A percentile compares a stretch with the other conserved stretches of the same genome.
These are phyloP conservation scores for Metschnikowia cubensis DNA, from an alignment of 805 yeast species.

Conservation along the genomic window DNA sequence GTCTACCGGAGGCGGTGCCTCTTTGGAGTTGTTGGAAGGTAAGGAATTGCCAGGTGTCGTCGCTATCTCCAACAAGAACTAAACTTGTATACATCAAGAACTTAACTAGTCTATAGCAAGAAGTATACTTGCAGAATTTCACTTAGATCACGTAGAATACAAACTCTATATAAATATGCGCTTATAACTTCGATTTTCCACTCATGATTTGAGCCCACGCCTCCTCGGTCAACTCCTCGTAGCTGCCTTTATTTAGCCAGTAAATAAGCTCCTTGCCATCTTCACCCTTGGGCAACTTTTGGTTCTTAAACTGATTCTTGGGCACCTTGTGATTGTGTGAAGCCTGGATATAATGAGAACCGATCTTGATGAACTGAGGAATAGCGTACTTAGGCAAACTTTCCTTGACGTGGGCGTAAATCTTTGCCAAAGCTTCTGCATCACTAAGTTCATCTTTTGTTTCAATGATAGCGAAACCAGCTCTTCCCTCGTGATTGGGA, in stretches of 20 bases:
- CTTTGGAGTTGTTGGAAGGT: constrained; percentile 97
- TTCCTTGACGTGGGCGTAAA: constrained; percentile 26
- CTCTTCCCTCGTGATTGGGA: constrained; percentile 89
- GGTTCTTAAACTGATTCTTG: constrained; percentile 64
- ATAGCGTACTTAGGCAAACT: constrained; percentile 79
- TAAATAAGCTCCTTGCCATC: constrained; percentile 57
- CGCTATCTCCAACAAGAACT: constrained; percentile 72
- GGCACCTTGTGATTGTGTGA: constrained; percentile 82
- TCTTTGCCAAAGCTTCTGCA: constrained; percentile 23
- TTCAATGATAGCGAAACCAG: constrained; percentile 82
- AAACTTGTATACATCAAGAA: constrained; percentile 44
- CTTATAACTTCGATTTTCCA: constrained; percentile 38
- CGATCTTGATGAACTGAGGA: constrained; percentile 77
- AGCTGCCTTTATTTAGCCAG: constrained; percentile 60
- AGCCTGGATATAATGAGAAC: constrained; percentile 48
- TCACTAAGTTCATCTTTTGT: constrained; percentile 34
- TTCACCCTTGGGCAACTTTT: constrained; percentile 64
- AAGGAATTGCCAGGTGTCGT: constrained; percentile 97
- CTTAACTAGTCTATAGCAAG: background rate
- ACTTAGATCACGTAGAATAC: background rate
- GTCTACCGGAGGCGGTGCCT: constrained; percentile 99
- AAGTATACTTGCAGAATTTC: background rate
- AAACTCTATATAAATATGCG: background rate
- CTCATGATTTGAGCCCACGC: constrained; percentile 49
- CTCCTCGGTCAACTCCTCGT: constrained; percentile 51